Conservation (phyloP, 2,329 filamentous ascomycete genomes). For the Verticillium longisporum region DNA sequence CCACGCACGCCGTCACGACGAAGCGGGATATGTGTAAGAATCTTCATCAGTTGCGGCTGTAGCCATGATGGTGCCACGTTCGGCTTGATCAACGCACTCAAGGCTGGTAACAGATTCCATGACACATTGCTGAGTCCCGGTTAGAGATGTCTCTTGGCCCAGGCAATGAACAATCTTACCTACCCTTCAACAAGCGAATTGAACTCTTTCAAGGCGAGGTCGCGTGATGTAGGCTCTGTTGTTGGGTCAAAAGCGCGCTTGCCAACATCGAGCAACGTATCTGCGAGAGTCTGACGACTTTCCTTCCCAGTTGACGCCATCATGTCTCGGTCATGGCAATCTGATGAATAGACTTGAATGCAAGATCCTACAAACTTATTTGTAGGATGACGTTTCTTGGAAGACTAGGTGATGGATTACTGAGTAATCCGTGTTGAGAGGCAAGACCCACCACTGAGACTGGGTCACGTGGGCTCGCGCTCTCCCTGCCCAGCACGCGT, state of each 20-base stretch:
- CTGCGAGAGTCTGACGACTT: slow-evolving; percentile 15
- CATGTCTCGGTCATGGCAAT: background rate
- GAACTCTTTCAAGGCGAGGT: slow-evolving; percentile 30
- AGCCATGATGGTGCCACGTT: slow-evolving; percentile 53
- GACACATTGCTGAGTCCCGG: slow-evolving; percentile 17
- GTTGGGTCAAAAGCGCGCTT: slow-evolving; percentile 43
- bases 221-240: slow-evolving; percentile 21
- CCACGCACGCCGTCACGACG: slow-evolving; percentile 57
- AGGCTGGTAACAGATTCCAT: slow-evolving; percentile 50
- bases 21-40: slow-evolving; percentile 55
- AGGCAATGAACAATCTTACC: slow-evolving; percentile 5
- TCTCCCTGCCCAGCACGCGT: background rate
- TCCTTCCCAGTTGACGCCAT: slow-evolving; percentile 8
- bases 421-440: too few relatives aligned
- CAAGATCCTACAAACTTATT: background rate
- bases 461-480: too few relatives aligned
- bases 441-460: too few relatives aligned
- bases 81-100: slow-evolving; percentile 60
- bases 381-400: background rate
- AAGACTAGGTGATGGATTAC: too few relatives aligned
- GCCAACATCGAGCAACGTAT: slow-evolving; percentile 30
- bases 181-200: slow-evolving; percentile 43
- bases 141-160: background rate
- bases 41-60: slow-evolving; percentile 46
- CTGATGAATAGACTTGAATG: background rate